phyloP scores from a whole-genome alignment of 225 moss, liverwort and hornwort genomes.

The Pseudisothecium myosuroides region DNA sequence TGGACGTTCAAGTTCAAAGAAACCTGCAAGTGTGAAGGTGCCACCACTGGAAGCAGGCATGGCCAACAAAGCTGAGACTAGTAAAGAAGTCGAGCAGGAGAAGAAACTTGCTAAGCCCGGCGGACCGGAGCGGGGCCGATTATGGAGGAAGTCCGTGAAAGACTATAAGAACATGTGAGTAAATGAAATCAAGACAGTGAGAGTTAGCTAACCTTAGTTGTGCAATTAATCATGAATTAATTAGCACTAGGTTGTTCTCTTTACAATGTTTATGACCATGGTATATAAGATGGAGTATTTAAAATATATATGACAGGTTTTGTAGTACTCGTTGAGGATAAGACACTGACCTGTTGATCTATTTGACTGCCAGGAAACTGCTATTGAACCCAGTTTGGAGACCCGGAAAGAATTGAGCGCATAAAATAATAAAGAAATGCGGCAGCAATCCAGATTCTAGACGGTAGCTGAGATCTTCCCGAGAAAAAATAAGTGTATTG shows the following conservation, averaged over 20 bases:
- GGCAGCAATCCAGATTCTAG: background rate
- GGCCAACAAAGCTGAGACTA: background rate
- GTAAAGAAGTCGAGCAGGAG: background rate
- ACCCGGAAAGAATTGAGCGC: background rate
- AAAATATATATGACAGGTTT: background rate
- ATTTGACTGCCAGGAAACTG: background rate
- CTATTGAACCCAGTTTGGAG: background rate
- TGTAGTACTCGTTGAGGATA: background rate
- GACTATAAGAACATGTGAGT: background rate
- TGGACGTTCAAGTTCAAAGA: background rate
- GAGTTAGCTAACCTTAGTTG: background rate
- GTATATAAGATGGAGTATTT: background rate
- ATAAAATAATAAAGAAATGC: background rate
- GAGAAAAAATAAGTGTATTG: background rate
- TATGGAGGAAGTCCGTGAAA: background rate
- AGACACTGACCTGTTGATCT: background rate
- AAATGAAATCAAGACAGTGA: background rate
- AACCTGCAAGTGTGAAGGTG: background rate
- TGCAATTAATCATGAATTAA: background rate
- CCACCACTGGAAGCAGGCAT: background rate
- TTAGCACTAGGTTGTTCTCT: background rate
- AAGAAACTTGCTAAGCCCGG: background rate
- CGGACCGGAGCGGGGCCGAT: background rate
- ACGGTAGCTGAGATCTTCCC: background rate
- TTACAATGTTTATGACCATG: background rate